Evolutionary conservation across 106 monocot genomes (phyloP).

Genomic region (Narthecium ossifragum): DNA sequence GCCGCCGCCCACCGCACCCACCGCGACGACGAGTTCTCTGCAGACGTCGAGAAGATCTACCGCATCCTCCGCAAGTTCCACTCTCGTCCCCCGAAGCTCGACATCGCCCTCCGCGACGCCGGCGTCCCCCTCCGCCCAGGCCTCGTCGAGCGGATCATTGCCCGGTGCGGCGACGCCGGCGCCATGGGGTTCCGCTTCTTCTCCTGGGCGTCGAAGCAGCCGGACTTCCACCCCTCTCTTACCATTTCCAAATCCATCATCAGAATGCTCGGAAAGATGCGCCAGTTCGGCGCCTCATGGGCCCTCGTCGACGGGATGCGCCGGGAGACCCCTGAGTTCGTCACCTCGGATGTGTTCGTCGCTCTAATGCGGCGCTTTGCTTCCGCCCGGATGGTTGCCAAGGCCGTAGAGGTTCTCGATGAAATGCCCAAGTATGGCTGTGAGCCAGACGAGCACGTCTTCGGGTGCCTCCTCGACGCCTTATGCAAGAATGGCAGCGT

Average conservation of each 20-base stretch:
- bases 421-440: conserved; percentile 57
- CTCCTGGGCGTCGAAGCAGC: conserved; percentile 49
- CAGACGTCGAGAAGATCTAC: conserved; percentile 60
- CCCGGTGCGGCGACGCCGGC: conserved; percentile 52
- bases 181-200: conserved; percentile 57
- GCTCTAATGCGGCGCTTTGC: conserved; percentile 65
- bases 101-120: conserved; percentile 30
- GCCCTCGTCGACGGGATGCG: conserved; percentile 46
- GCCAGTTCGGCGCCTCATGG: conserved; percentile 54
- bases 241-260: conserved; percentile 32
- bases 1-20: neutral
- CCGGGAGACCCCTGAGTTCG: conserved; percentile 34
- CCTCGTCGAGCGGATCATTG: conserved; percentile 48
- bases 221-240: conserved; percentile 26
- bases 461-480: conserved; percentile 80
- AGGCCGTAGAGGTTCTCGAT: conserved; percentile 69
- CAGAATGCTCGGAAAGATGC: conserved; percentile 32
- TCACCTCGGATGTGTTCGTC: conserved; percentile 54
- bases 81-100: conserved; percentile 36
- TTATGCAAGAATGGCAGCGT: conserved; percentile 74
- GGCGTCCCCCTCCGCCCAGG: conserved; percentile 42
- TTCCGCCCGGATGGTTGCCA: conserved; percentile 42
- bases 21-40: conserved; percentile 25
- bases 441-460: conserved; percentile 45
- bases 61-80: conserved; percentile 74